These are phyloP conservation scores for Pittosporum tobira DNA, from an alignment of 129 eudicot genomes.

Conservation along the genomic window DNA sequence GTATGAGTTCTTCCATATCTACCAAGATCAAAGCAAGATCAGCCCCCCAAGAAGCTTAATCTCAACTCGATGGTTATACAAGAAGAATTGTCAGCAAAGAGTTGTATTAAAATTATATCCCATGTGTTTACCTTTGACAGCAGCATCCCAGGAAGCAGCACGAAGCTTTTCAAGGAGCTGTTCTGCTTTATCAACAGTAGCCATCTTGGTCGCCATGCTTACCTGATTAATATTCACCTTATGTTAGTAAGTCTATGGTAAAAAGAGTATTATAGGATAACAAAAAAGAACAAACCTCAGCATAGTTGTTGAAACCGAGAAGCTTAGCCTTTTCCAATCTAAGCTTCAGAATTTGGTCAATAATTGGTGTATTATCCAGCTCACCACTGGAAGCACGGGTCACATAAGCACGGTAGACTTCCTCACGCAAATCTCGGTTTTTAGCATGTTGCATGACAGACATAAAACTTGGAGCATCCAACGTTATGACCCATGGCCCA, in stretches of 20 bases:
- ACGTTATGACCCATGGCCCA: conserved; percentile 93
- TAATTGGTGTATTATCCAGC: conserved; percentile 73
- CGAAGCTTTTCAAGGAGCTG: conserved; percentile 98
- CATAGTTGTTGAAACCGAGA: conserved; percentile 90
- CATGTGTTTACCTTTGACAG: conserved; percentile 56
- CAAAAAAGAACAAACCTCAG: conserved; percentile 60
- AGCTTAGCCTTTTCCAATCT: conserved; percentile 90
- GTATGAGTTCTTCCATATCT: conserved; percentile 86
- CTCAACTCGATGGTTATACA: not conserved
- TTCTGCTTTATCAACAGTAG: conserved; percentile 87
- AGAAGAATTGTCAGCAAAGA: not conserved
- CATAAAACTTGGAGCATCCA: conserved; percentile 92
- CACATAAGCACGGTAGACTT: conserved; percentile 78
- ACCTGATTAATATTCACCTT: conserved; percentile 39
- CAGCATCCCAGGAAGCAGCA: conserved; percentile 91
- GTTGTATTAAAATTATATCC: not conserved
- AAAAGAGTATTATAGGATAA: not conserved
- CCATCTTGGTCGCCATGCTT: conserved; percentile 98
- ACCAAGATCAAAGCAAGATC: conserved; percentile 13
- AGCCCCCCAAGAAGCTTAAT: not conserved
- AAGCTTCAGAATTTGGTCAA: conserved; percentile 79
- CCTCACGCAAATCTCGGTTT: conserved; percentile 81
- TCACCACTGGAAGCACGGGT: conserved; percentile 92
- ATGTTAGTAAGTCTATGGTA: conserved; percentile 13
- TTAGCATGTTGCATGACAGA: conserved; percentile 93